Percentiles rank a stretch among this genome's conserved stretches.
Evolutionary conservation across 495 filamentous ascomycete genomes (phyloP).

Genomic region (Trypethelium eluteriae): DNA sequence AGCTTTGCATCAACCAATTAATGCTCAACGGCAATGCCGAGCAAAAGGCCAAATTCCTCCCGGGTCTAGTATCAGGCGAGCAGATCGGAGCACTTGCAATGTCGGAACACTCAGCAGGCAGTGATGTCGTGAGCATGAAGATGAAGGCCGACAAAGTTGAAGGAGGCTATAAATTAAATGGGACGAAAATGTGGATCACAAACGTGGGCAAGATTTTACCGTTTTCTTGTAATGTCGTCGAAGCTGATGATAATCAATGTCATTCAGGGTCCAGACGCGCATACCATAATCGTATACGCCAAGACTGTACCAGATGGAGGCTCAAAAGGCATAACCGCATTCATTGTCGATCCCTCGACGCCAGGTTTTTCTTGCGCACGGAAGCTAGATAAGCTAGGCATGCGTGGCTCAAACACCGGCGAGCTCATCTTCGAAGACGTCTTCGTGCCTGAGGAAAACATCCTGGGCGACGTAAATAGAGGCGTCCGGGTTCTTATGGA

Average conservation of each 20-base stretch:
- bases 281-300: constrained; percentile 85
- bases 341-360: constrained; percentile 68
- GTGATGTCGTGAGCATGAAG: constrained; percentile 94
- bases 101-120: constrained; percentile 86
- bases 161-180: constrained; percentile 78
- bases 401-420: constrained; percentile 94
- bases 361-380: constrained; percentile 77
- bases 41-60: constrained; percentile 76
- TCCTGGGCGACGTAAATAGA: constrained; percentile 70
- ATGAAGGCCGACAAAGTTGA: constrained; percentile 70
- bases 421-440: constrained; percentile 89
- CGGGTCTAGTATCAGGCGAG: constrained; percentile 71
- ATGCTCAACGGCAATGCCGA: constrained; percentile 74
- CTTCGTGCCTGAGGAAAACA: constrained; percentile 75
- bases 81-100: constrained; percentile 88
- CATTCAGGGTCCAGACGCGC: constrained; percentile 73
- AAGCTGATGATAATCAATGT: background rate
- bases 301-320: constrained; percentile 78
- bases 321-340: constrained; percentile 91
- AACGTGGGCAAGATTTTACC: constrained; percentile 49
- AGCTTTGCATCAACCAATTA: constrained; percentile 94
- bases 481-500: constrained; percentile 94
- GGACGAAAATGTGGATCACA: constrained; percentile 99
- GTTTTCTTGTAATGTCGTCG: background rate
- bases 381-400: constrained; percentile 96